phyloP scores from a whole-genome alignment of 345 rosid genomes.

The Mangifera indica region DNA sequence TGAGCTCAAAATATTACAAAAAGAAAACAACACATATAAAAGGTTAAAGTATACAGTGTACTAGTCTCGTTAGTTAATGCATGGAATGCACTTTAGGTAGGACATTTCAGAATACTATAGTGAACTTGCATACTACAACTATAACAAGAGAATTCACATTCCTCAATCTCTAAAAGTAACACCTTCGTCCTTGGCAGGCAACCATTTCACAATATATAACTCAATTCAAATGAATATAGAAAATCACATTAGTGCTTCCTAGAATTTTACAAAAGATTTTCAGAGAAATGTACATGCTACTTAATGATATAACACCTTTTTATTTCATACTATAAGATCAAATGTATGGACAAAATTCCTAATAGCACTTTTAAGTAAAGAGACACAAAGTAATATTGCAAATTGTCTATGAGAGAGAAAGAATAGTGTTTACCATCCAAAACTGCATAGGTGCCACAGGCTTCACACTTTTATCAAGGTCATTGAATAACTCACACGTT shows the following conservation, averaged over 20 bases:
- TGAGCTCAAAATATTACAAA: not conserved
- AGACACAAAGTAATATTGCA: slow-evolving; percentile 2
- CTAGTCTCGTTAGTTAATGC: not conserved
- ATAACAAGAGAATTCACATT: not conserved
- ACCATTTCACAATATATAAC: not conserved
- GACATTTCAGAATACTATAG: not conserved
- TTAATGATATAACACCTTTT: not conserved
- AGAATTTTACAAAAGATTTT: not conserved
- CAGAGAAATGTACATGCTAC: not conserved
- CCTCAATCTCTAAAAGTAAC: not conserved
- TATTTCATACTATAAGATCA: not conserved
- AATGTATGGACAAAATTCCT: not conserved
- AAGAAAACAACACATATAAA: not conserved
- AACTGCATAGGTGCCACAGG: slow-evolving; percentile 94
- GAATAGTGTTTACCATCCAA: slow-evolving; percentile 73
- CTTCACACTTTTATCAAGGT: slow-evolving; percentile 87
- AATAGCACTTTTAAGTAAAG: not conserved
- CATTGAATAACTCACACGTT: slow-evolving; percentile 77
- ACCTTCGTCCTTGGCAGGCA: not conserved
- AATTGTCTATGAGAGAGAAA: slow-evolving; percentile 7
- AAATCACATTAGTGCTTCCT: not conserved
- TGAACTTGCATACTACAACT: not conserved
- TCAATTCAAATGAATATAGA: not conserved
- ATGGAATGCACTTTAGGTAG: not conserved
- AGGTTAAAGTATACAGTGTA: not conserved